phyloP scores from a whole-genome alignment of 2,329 filamentous ascomycete genomes.

The Colletotrichum musae region DNA sequence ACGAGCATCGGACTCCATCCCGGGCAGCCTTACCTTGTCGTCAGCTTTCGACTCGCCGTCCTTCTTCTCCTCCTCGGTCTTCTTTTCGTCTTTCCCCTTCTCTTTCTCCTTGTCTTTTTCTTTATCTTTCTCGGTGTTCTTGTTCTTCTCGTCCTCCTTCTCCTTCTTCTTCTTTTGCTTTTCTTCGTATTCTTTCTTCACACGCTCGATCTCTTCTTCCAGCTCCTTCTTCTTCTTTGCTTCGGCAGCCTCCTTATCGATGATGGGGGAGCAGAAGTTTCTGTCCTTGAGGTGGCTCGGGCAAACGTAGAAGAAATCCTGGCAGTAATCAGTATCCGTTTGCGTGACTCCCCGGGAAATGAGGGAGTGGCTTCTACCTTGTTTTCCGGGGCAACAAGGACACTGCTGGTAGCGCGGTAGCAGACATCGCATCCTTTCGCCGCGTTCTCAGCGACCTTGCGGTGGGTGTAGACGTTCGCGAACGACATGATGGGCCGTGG shows the following conservation, averaged over 20 bases:
- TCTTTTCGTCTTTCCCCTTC: slow-evolving; percentile 54
- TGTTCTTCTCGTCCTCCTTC: slow-evolving; percentile 71
- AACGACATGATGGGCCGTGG: slow-evolving; percentile 63
- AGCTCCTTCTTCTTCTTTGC: slow-evolving; percentile 76
- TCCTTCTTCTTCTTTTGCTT: slow-evolving; percentile 78
- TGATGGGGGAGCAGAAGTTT: slow-evolving; percentile 83
- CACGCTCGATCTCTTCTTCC: slow-evolving; percentile 73
- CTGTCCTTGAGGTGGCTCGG: slow-evolving; percentile 85
- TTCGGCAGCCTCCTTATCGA: slow-evolving; percentile 77
- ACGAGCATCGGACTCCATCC: neutral
- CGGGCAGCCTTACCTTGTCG: slow-evolving; percentile 45
- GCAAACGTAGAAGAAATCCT: slow-evolving; percentile 95
- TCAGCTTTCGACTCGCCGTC: slow-evolving; percentile 38
- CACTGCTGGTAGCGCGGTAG: slow-evolving; percentile 88
- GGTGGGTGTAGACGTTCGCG: slow-evolving; percentile 86
- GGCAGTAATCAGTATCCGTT: slow-evolving; percentile 7
- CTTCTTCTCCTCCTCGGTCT: slow-evolving; percentile 53
- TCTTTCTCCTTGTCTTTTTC: slow-evolving; percentile 60
- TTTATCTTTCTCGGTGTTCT: slow-evolving; percentile 62
- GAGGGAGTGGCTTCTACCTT: slow-evolving; percentile 70
- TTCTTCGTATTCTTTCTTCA: slow-evolving; percentile 85
- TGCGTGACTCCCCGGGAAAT: neutral
- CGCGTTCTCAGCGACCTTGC: slow-evolving; percentile 87
- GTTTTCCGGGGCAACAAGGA: slow-evolving; percentile 90
- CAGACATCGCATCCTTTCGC: slow-evolving; percentile 92